Base-by-base conservation (phyloP, 2,329 filamentous ascomycete species). In the Cyphellophora attinorum region DNA sequence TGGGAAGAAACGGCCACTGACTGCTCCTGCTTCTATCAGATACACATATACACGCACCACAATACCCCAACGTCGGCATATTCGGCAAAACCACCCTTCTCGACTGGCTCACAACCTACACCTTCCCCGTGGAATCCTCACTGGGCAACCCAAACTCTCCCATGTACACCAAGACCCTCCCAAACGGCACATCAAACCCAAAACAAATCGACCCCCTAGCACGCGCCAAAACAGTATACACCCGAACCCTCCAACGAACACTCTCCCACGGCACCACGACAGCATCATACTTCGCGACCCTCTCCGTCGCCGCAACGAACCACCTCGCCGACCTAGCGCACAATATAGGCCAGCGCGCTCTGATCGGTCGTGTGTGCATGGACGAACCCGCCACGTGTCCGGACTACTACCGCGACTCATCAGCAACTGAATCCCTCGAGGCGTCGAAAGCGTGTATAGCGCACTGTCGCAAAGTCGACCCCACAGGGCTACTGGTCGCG, bases 321-420 rank as follows among this genome's bases (percentile, higher is more conserved):
- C 71, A 94, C 5, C 78, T 98, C 5, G 83, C 88, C 1, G 76
- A 85, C 44, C 73, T 95, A 12, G 95, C 89, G 52, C 68, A 84
- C n/a, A 55, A 62, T 1, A 64, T 74, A 16, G 91, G 91, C 29
- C 91, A 98, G 61, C 72, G 91, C 34, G 91, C 91, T 5, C 83
- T 96, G 45, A 74, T 98, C 27, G 91, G 91, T 19, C 72, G 91
- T 27, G 84, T 93, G n/a, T 95, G 88, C 65, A 96, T 98, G 91
- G 85, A 96, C 56, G 70, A 72, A 18, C 56, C 58, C 0, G 56
- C 61, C 1, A 59, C 81, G 4, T 79, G 76, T 23, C 88, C 88
- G 0, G 69, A 72, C 1, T 83, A 80, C 62, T 96, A 96, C 62
- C 71, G 77, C 14, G 91, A 98, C 55, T 72, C 72, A 38, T 76